Conservation (phyloP, 257 asterid genomes). For the Hygrophila difformis region DNA sequence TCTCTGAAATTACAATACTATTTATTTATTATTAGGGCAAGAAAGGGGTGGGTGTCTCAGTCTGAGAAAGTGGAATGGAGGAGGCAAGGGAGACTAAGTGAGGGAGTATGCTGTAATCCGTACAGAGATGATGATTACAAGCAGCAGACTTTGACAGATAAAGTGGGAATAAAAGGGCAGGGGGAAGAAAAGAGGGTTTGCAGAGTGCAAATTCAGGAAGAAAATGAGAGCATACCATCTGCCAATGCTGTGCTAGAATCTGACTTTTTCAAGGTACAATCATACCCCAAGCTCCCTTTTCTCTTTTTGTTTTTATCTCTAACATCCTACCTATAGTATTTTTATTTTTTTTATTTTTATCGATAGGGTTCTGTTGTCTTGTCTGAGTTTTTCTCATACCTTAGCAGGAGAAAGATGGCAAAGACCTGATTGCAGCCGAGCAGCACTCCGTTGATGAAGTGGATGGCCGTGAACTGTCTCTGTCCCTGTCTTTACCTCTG, state of each 20-base stretch:
- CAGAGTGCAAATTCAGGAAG: slow-evolving; percentile 25
- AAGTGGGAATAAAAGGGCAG: not conserved
- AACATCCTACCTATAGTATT: not conserved
- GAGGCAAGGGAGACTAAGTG: not conserved
- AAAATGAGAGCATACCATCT: slow-evolving; percentile 32
- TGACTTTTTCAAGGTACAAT: slow-evolving; percentile 59
- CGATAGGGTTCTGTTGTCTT: not conserved
- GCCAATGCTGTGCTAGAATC: slow-evolving; percentile 28
- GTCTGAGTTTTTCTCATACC: not conserved
- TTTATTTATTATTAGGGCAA: slow-evolving; percentile 18
- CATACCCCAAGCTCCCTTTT: slow-evolving; percentile 12
- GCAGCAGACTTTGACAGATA: not conserved
- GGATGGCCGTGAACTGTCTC: slow-evolving; percentile 42
- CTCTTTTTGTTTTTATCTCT: slow-evolving; percentile 1
- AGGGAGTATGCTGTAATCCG: not conserved
- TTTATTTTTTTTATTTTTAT: not conserved
- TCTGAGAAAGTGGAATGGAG: slow-evolving; percentile 13
- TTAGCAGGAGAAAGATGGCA: slow-evolving; percentile 11
- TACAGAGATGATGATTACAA: not conserved
- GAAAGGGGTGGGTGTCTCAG: slow-evolving; percentile 31
- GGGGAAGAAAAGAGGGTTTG: slow-evolving; percentile 17
- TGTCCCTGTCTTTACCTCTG: slow-evolving; percentile 36
- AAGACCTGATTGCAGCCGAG: not conserved
- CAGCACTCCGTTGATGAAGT: slow-evolving; percentile 6
- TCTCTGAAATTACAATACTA: not conserved